Conservation (phyloP, 345 rosid species). For the Boechera divaricarpa region DNA sequence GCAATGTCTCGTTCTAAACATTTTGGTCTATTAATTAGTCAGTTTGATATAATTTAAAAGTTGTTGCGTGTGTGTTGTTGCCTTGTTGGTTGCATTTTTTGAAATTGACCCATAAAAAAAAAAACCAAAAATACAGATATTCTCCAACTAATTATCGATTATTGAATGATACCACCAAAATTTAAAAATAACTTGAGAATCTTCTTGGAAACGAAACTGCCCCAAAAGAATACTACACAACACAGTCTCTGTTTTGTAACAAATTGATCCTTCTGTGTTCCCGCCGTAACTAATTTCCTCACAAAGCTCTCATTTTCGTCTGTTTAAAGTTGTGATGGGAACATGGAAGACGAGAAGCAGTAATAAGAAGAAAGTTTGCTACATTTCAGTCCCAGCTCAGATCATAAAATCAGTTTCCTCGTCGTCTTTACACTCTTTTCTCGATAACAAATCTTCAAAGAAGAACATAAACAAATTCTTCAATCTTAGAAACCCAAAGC, state of each 20-base stretch:
- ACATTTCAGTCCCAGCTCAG: constrained; percentile 67
- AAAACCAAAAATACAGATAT: constrained; percentile 13
- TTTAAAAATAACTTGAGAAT: constrained; percentile 22
- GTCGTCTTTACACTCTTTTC: constrained; percentile 63
- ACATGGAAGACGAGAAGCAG: constrained; percentile 42
- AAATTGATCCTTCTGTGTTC: constrained; percentile 19
- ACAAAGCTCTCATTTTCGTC: background rate
- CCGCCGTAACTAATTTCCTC: constrained; percentile 38
- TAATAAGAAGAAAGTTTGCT: constrained; percentile 51
- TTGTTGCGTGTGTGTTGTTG: constrained; percentile 25
- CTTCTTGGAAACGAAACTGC: constrained; percentile 13
- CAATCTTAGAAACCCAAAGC: constrained; percentile 51
- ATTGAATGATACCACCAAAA: constrained; percentile 1
- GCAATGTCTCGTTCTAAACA: background rate
- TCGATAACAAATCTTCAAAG: constrained; percentile 47
- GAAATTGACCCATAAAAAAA: constrained; percentile 3
- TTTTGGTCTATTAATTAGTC: background rate
- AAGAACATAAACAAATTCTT: constrained; percentile 40
- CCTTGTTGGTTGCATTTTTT: constrained; percentile 30
- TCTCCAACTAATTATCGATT: constrained; percentile 25
- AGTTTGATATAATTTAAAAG: constrained; percentile 5
- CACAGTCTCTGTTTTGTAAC: constrained; percentile 6
- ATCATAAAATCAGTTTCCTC: constrained; percentile 62
- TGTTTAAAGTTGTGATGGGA: constrained; percentile 48
- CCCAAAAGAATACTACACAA: constrained; percentile 21